Evolutionary conservation across 78 protist species (phyloP).

Genomic region (Goniomonas avonlea): DNA sequence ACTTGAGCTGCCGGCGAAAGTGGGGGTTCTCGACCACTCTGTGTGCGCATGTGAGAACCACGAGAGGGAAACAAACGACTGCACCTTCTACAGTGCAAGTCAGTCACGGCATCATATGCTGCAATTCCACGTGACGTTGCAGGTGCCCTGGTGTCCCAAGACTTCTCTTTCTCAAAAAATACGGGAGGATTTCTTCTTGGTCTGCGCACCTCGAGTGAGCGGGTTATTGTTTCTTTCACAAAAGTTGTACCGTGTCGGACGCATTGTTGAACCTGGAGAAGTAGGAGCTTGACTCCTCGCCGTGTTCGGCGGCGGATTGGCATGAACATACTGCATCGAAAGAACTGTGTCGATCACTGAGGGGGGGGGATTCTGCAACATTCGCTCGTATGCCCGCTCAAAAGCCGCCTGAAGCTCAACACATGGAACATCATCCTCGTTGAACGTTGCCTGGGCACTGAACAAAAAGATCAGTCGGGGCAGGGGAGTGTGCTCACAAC

Average conservation of each 20-base stretch:
- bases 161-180: no score
- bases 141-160: no score
- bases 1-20: not conserved
- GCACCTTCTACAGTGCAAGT: not conserved
- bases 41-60: no score
- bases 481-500: no score
- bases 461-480: no score
- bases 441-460: no score
- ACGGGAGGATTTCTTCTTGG: no score
- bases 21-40: not conserved
- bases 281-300: not conserved
- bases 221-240: not conserved
- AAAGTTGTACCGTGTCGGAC: not conserved
- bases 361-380: not conserved
- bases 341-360: slow-evolving; percentile 16
- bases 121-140: not conserved
- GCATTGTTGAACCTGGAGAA: not conserved
- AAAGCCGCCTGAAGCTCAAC: slow-evolving; percentile 26
- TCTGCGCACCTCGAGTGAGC: no score
- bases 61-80: no score
- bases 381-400: slow-evolving; percentile 17
- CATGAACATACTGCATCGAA: not conserved
- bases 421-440: no score
- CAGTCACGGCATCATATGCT: not conserved
- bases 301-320: not conserved